A percentile compares a stretch with the other conserved stretches of the same genome.
These are phyloP conservation scores for Alternaria infectoria DNA, from an alignment of 2,329 filamentous ascomycete genomes.

Conservation along the genomic window DNA sequence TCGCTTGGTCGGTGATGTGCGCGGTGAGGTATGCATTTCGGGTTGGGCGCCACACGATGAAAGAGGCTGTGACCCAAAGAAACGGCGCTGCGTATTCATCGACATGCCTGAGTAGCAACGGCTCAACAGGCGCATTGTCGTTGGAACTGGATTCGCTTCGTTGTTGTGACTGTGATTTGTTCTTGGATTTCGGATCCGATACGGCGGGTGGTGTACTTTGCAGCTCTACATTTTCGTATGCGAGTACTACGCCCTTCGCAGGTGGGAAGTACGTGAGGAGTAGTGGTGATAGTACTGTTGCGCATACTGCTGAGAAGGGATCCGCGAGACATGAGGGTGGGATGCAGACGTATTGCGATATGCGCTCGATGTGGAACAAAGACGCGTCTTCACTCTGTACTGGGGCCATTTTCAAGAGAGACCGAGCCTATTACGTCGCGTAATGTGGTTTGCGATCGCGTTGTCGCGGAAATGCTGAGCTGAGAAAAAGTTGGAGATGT, in stretches of 20 bases:
- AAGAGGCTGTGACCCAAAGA: slow-evolving; percentile 86
- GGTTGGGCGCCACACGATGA: slow-evolving; percentile 80
- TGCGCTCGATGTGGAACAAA: slow-evolving; percentile 77
- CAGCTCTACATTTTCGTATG: slow-evolving; percentile 72
- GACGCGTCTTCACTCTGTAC: slow-evolving; percentile 19
- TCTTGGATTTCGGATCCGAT: neutral
- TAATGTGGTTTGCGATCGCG: slow-evolving; percentile 23
- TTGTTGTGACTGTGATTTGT: slow-evolving; percentile 10
- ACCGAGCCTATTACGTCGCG: neutral
- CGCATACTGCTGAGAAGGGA: slow-evolving; percentile 72
- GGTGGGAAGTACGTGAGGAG: slow-evolving; percentile 78
- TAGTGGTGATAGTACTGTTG: slow-evolving; percentile 76
- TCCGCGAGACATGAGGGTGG: slow-evolving; percentile 73
- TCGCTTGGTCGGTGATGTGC: slow-evolving; percentile 82
- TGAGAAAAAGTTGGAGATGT: slow-evolving; percentile 40
- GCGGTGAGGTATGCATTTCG: slow-evolving; percentile 79
- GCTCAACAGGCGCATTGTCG: slow-evolving; percentile 9
- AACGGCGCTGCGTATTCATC: slow-evolving; percentile 84
- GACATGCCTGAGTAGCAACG: slow-evolving; percentile 32
- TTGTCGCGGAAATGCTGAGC: slow-evolving; percentile 12
- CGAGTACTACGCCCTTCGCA: slow-evolving; percentile 75
- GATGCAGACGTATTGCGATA: slow-evolving; percentile 80
- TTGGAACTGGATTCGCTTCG: slow-evolving; percentile 6
- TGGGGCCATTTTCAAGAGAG: slow-evolving; percentile 33
- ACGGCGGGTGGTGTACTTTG: slow-evolving; percentile 59